Percentiles rank a stretch among this genome's conserved stretches.
phyloP scores from a whole-genome alignment of 805 yeast species.

The Jamesozyma rosinii region DNA sequence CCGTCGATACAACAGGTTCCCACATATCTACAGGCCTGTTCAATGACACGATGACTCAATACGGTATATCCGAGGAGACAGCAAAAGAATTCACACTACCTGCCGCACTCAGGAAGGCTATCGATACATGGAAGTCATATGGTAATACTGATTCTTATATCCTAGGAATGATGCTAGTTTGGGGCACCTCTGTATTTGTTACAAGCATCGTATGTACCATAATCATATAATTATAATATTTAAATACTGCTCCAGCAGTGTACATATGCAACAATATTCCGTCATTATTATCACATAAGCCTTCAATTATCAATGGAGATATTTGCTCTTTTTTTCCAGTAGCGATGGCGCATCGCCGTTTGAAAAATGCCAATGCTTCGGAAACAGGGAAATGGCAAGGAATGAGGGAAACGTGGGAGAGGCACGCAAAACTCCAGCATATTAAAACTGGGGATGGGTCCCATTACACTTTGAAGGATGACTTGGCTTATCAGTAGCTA shows the following conservation, averaged over 20 bases:
- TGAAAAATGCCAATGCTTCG: no score
- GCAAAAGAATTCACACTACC: not conserved
- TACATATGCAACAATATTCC: no score
- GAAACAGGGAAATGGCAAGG: no score
- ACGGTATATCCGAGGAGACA: not conserved
- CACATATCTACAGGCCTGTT: not conserved
- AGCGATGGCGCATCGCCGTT: no score
- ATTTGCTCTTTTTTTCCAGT: no score
- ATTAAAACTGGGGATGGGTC: no score
- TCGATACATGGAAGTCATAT: constrained; percentile 11
- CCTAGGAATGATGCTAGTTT: constrained; percentile 10
- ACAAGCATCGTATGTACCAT: constrained; percentile 10
- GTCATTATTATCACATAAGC: no score
- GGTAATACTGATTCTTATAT: constrained; percentile 13
- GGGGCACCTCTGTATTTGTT: constrained; percentile 15
- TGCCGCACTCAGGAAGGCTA: not conserved
- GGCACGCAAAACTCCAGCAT: no score
- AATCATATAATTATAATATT: not conserved
- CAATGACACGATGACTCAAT: not conserved
- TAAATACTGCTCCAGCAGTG: not conserved
- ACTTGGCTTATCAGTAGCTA: no score
- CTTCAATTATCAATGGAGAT: no score
- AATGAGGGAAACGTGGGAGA: no score
- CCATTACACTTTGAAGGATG: no score
- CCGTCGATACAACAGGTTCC: not conserved